These are phyloP conservation scores for Xenosphaeropsis pyriputrescens DNA, from an alignment of 2,329 filamentous ascomycete species.

Conservation along the genomic window DNA sequence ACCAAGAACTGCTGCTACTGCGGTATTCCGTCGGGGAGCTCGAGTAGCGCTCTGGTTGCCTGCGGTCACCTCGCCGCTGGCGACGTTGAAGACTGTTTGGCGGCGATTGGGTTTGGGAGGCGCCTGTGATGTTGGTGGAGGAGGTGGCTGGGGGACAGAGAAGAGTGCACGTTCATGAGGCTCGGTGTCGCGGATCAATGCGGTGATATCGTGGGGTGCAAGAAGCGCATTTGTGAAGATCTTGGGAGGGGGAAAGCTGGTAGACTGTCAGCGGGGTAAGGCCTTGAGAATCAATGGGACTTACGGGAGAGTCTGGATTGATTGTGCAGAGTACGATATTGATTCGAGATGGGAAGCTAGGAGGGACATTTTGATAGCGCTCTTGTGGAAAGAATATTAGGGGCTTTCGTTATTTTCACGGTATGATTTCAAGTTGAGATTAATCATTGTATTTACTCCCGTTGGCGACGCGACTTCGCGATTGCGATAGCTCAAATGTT, in stretches of 20 bases:
- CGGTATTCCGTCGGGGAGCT: constrained; percentile 56
- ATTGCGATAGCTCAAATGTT: no score
- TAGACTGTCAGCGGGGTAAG: constrained; percentile 6
- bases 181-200: constrained; percentile 89
- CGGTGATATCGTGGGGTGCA: constrained; percentile 79
- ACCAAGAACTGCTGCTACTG: constrained; percentile 80
- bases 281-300: constrained; percentile 12
- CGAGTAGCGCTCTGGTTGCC: constrained; percentile 27
- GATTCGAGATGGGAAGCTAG: constrained; percentile 61
- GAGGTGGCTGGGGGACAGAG: constrained; percentile 60
- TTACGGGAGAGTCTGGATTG: constrained; percentile 62
- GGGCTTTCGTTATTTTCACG: no score
- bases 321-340: constrained; percentile 60
- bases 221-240: constrained; percentile 93
- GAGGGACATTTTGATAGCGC: constrained; percentile 41
- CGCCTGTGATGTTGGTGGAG: constrained; percentile 26
- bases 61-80: constrained; percentile 43
- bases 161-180: constrained; percentile 89
- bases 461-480: no score
- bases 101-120: constrained; percentile 29
- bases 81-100: constrained; percentile 52
- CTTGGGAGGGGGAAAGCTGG: constrained; percentile 76
- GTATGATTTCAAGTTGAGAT: no score
- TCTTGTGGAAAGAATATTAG: neutral
- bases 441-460: no score